phyloP scores from a whole-genome alignment of 2,329 filamentous ascomycete species.

The Aspergillus vadensis region DNA sequence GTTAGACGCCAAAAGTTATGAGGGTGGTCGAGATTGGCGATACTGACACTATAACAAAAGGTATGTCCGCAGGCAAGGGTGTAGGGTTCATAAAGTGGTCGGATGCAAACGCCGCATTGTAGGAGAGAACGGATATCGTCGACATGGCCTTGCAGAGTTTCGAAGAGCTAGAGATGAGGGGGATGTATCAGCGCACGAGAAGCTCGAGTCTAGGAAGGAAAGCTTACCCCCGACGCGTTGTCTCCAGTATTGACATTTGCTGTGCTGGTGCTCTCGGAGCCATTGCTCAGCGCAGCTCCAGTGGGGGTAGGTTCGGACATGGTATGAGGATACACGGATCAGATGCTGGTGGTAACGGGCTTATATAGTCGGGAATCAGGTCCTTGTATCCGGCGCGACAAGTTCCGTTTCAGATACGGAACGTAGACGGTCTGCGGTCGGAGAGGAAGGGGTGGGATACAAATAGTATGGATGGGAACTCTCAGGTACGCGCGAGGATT shows the following conservation, averaged over 20 bases:
- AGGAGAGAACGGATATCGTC: constrained; percentile 62
- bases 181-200: constrained; percentile 16
- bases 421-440: background rate
- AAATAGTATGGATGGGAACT: constrained; percentile 6
- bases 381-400: background rate
- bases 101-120: constrained; percentile 69
- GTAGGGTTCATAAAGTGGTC: constrained; percentile 69
- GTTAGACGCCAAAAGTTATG: constrained; percentile 8
- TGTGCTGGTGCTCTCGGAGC: constrained; percentile 11
- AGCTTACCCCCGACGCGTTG: constrained; percentile 37
- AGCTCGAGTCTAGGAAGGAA: background rate
- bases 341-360: background rate
- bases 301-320: constrained; percentile 20
- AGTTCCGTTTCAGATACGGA: background rate
- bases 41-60: constrained; percentile 67
- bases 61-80: constrained; percentile 70
- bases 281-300: constrained; percentile 13
- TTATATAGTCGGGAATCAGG: background rate
- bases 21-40: background rate
- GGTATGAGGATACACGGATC: background rate
- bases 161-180: constrained; percentile 34
- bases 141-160: constrained; percentile 57
- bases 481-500: constrained; percentile 10
- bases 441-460: background rate
- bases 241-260: constrained; percentile 13